Conservation (phyloP, 2,329 filamentous ascomycete species). For the Fusarium odoratissimum region DNA sequence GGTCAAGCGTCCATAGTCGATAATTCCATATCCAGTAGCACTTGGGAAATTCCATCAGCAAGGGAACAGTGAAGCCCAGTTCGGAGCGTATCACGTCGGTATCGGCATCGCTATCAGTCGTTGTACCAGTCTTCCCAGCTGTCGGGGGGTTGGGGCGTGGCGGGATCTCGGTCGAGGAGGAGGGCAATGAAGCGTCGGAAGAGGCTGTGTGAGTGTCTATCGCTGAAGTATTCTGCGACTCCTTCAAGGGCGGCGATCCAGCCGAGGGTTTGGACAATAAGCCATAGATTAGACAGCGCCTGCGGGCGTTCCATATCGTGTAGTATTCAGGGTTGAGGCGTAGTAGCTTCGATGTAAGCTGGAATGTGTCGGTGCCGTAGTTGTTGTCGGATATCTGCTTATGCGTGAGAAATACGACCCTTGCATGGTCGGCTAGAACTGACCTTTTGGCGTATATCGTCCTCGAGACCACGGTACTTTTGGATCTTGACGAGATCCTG, state of each 20-base stretch:
- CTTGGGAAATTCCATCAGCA: constrained; percentile 89
- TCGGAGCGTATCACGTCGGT: constrained; percentile 75
- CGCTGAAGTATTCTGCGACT: constrained; percentile 64
- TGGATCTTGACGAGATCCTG: constrained; percentile 81
- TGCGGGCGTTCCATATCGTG: constrained; percentile 90
- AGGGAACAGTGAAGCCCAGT: constrained; percentile 82
- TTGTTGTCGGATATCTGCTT: constrained; percentile 55
- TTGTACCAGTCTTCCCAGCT: constrained; percentile 67
- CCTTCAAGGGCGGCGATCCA: constrained; percentile 66
- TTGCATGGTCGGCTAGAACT: constrained; percentile 9
- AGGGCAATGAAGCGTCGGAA: constrained; percentile 69
- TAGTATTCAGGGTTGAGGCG: constrained; percentile 88
- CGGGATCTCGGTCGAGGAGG: constrained; percentile 64
- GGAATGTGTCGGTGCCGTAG: constrained; percentile 68
- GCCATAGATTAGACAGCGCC: constrained; percentile 72
- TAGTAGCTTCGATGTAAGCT: constrained; percentile 78
- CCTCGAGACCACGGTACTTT: constrained; percentile 78
- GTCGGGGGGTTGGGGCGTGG: constrained; percentile 58
- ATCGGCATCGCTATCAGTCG: constrained; percentile 51
- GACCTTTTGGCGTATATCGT: constrained; percentile 74
- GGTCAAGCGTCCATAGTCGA: constrained; percentile 83
- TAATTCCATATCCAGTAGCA: constrained; percentile 99
- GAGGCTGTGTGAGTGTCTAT: constrained; percentile 69
- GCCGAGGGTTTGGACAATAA: constrained; percentile 65
- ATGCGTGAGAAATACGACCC: constrained; percentile 28